These are phyloP conservation scores for Brettanomyces custersianus DNA, from an alignment of 805 yeast genomes.

Conservation along the genomic window DNA sequence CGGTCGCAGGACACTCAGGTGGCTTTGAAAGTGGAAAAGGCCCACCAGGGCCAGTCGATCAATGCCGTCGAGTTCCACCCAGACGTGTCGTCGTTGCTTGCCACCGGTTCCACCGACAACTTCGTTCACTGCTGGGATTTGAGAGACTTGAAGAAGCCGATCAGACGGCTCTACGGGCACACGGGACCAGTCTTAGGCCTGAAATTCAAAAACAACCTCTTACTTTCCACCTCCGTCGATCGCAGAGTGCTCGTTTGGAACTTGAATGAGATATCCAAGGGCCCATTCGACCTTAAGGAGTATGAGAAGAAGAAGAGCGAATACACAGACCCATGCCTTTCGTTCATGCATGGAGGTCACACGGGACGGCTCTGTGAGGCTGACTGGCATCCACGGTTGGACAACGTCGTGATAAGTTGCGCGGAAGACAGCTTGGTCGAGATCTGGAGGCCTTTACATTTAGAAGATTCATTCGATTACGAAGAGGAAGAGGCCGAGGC, in stretches of 20 bases:
- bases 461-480: conserved; percentile 29
- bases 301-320: conserved; percentile 43
- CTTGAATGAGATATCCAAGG: conserved; percentile 45
- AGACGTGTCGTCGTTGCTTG: conserved; percentile 41
- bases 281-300: conserved; percentile 44
- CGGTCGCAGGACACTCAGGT: conserved; percentile 26
- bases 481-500: conserved; percentile 35
- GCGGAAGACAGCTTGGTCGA: conserved; percentile 73
- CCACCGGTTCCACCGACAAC: conserved; percentile 73
- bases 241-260: conserved; percentile 73
- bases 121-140: conserved; percentile 69
- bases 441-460: conserved; percentile 61
- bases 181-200: conserved; percentile 45
- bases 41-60: conserved; percentile 48
- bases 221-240: conserved; percentile 57
- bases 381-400: conserved; percentile 54
- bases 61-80: conserved; percentile 66
- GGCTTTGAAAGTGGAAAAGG: conserved; percentile 36
- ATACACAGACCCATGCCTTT: conserved; percentile 67
- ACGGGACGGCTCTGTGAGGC: conserved; percentile 59
- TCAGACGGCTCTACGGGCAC: conserved; percentile 65
- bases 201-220: conserved; percentile 36
- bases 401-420: conserved; percentile 52
- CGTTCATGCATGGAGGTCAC: conserved; percentile 84
- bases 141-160: conserved; percentile 48